Evolutionary conservation across 1,139 yeast species (phyloP).

Genomic region (Wickerhamiella pararugosa): DNA sequence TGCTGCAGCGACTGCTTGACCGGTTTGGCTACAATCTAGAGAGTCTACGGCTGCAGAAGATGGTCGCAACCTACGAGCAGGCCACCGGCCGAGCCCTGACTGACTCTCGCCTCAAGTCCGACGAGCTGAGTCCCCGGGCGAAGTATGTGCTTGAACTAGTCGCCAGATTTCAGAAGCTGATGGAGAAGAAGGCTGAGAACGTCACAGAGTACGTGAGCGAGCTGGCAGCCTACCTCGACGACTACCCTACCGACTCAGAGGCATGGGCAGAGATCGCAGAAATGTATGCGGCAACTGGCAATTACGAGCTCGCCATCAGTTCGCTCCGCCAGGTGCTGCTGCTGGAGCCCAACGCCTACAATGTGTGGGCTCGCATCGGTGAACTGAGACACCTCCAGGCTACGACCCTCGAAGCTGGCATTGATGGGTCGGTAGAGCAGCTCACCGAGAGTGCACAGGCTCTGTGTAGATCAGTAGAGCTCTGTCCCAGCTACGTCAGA

Average conservation of each 20-base stretch:
- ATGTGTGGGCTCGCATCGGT: constrained; percentile 51
- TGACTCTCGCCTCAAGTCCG: constrained; percentile 27
- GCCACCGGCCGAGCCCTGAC: constrained; percentile 30
- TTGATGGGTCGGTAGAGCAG: constrained; percentile 10
- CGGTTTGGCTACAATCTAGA: constrained; percentile 33
- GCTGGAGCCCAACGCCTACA: constrained; percentile 57
- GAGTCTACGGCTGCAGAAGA: constrained; percentile 19
- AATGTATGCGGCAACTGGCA: constrained; percentile 43
- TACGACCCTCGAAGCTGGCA: constrained; percentile 11
- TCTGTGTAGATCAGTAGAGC: constrained; percentile 56
- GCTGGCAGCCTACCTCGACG: constrained; percentile 35
- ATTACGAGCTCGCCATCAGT: constrained; percentile 50
- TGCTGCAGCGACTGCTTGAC: constrained; percentile 50
- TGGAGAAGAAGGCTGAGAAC: constrained; percentile 14
- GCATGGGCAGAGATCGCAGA: constrained; percentile 67
- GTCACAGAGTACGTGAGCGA: constrained; percentile 33
- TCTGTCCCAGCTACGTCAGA: constrained; percentile 50
- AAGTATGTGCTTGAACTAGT: constrained; percentile 21
- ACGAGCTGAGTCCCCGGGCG: constrained; percentile 28
- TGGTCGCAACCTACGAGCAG: constrained; percentile 31
- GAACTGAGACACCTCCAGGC: constrained; percentile 26
- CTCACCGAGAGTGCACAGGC: constrained; percentile 22
- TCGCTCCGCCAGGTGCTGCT: constrained; percentile 56
- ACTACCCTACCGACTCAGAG: constrained; percentile 57
- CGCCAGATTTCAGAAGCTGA: constrained; percentile 4